Conservation (phyloP, 768 basidiomycete species). For the Clathrus columnatus region DNA sequence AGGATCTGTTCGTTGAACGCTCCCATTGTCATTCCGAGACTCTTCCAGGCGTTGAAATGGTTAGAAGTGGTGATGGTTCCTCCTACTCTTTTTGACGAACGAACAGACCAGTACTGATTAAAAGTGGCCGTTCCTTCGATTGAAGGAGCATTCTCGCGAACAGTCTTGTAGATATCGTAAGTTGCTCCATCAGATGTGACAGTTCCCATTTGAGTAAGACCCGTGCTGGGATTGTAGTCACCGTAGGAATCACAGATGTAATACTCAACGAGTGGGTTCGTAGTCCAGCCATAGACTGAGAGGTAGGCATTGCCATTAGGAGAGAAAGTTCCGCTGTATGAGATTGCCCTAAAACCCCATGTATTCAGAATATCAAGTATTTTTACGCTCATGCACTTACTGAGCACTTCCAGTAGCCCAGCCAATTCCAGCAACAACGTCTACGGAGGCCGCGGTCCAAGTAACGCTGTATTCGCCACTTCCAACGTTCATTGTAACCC, state of each 20-base stretch:
- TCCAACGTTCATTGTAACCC: constrained; percentile 23
- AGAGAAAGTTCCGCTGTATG: constrained; percentile 28
- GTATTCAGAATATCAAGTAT: neutral
- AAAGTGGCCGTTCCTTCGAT: constrained; percentile 37
- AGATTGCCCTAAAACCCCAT: constrained; percentile 24
- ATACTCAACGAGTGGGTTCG: constrained; percentile 39
- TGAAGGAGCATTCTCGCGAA: constrained; percentile 33
- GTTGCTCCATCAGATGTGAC: constrained; percentile 33
- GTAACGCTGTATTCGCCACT: constrained; percentile 26
- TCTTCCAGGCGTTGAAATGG: constrained; percentile 38
- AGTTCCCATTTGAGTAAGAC: constrained; percentile 26
- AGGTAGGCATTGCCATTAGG: constrained; percentile 36
- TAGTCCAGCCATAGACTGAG: constrained; percentile 39
- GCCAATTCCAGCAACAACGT: constrained; percentile 33
- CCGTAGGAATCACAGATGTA: constrained; percentile 37
- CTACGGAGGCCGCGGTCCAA: constrained; percentile 24
- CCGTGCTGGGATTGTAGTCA: constrained; percentile 31
- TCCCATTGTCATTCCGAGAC: constrained; percentile 31
- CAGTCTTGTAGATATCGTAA: constrained; percentile 34
- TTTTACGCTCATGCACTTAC: constrained; percentile 10
- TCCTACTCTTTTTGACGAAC: constrained; percentile 26
- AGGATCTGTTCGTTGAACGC: constrained; percentile 37
- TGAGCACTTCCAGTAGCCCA: constrained; percentile 29
- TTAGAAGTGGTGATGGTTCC: constrained; percentile 21
- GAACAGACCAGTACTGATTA: constrained; percentile 39